Percentiles rank a stretch among this genome's conserved stretches.
phyloP scores from a whole-genome alignment of 2,329 filamentous ascomycete species.

The Aspergillus ustus region DNA sequence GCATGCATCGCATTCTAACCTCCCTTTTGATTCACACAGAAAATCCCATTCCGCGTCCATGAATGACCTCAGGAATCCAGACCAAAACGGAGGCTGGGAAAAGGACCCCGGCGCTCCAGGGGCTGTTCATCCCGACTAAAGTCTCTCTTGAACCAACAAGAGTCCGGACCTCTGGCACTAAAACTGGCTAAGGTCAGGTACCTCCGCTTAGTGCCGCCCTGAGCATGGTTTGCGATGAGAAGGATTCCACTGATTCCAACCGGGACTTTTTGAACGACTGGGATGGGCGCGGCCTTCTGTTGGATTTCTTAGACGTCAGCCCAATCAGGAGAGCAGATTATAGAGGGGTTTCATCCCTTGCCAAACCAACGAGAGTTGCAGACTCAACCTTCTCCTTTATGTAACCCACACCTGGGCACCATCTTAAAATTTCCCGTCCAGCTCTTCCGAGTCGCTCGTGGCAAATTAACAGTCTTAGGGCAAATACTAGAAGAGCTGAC shows the following conservation, averaged over 20 bases:
- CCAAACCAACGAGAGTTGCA: conserved; percentile 13
- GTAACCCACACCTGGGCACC: background rate
- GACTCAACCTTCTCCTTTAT: background rate
- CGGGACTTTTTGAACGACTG: background rate
- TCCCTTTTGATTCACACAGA: background rate
- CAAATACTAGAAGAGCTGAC: background rate
- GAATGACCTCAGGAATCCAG: conserved; percentile 8
- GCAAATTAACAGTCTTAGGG: background rate
- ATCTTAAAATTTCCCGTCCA: background rate
- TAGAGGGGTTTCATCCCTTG: conserved; percentile 11
- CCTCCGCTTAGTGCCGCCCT: conserved; percentile 11
- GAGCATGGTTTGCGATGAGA: background rate
- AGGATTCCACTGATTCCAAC: background rate
- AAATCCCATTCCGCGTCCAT: background rate
- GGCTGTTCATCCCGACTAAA: conserved; percentile 1
- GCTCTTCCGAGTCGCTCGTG: too few species aligned
- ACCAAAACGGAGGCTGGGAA: conserved; percentile 6
- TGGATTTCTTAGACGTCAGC: background rate
- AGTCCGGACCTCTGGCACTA: conserved; percentile 2
- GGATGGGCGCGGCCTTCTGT: background rate
- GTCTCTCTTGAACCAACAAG: conserved; percentile 10
- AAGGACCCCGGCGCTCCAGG: conserved; percentile 8
- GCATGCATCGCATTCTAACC: conserved; percentile 2
- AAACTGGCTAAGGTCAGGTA: conserved; percentile 14
- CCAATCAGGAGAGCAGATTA: conserved; percentile 6